Percentiles rank a stretch among this genome's conserved stretches.
phyloP scores from a whole-genome alignment of 805 yeast genomes.

The Candida multigemmis region DNA sequence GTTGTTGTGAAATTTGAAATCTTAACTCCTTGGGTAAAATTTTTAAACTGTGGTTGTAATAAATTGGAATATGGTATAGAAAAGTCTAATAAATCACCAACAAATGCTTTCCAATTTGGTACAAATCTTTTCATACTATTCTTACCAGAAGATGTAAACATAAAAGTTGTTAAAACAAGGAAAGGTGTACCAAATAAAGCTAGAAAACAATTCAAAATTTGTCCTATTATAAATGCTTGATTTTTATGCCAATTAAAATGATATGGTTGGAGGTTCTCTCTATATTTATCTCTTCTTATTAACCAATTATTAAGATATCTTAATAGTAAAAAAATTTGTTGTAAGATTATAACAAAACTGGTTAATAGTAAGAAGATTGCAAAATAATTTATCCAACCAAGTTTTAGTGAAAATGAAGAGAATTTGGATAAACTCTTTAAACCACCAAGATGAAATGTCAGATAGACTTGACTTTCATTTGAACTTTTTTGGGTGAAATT shows the following conservation, averaged over 20 bases:
- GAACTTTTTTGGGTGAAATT: conserved; percentile 4
- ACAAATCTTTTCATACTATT: too few relatives aligned
- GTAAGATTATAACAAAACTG: conserved; percentile 11
- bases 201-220: conserved; percentile 19
- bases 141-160: too few relatives aligned
- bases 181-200: conserved; percentile 34
- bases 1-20: too few relatives aligned
- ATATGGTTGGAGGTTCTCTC: too few relatives aligned
- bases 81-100: too few relatives aligned
- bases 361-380: conserved; percentile 20
- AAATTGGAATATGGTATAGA: too few relatives aligned
- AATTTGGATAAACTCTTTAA: conserved; percentile 27
- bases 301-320: conserved; percentile 6
- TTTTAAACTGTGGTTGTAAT: too few relatives aligned
- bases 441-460: conserved; percentile 32
- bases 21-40: too few relatives aligned
- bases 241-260: too few relatives aligned
- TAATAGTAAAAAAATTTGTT: conserved; percentile 11
- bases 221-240: conserved; percentile 20
- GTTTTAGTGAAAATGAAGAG: conserved; percentile 11
- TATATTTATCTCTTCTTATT: conserved; percentile 1
- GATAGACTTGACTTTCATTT: conserved; percentile 34
- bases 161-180: conserved; percentile 27
- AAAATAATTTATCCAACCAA: conserved; percentile 37
- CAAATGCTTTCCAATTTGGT: too few relatives aligned